Evolutionary conservation across 192 early-diverging fungal species (phyloP).

Genomic region (Kappamyces sp.): DNA sequence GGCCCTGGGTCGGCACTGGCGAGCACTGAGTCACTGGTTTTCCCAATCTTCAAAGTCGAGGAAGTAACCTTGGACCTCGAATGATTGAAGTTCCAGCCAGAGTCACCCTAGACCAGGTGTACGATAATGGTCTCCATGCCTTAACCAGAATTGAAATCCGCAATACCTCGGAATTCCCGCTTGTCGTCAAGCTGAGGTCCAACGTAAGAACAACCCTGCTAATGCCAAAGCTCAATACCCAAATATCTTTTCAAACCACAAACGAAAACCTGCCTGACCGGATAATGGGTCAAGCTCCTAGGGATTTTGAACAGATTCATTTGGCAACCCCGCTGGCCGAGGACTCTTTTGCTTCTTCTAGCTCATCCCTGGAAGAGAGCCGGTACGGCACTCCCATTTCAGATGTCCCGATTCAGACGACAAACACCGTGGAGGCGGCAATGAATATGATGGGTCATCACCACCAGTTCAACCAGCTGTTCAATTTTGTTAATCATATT

Average conservation of each 20-base stretch:
- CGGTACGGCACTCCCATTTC: background rate
- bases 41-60: too few relatives aligned
- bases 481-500: constrained; percentile 86
- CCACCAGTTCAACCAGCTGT: constrained; percentile 83
- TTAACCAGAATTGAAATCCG: constrained; percentile 65
- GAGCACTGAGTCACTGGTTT: too few relatives aligned
- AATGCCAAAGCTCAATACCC: constrained; percentile 39
- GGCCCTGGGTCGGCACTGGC: too few relatives aligned
- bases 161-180: constrained; percentile 52
- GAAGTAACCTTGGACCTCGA: too few relatives aligned
- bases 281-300: background rate
- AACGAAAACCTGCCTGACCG: constrained; percentile 74
- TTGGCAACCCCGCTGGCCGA: too few relatives aligned
- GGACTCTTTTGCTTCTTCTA: constrained; percentile 54
- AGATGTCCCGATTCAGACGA: constrained; percentile 31
- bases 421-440: constrained; percentile 63
- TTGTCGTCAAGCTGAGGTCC: constrained; percentile 71
- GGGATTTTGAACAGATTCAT: too few relatives aligned
- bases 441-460: constrained; percentile 19
- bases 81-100: constrained; percentile 40
- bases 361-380: constrained; percentile 49
- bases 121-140: constrained; percentile 75
- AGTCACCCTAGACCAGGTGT: constrained; percentile 71
- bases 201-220: constrained; percentile 28
- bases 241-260: constrained; percentile 77